These are phyloP conservation scores for Aspergillus ustus DNA, from an alignment of 2,329 filamentous ascomycete genomes.

Conservation along the genomic window DNA sequence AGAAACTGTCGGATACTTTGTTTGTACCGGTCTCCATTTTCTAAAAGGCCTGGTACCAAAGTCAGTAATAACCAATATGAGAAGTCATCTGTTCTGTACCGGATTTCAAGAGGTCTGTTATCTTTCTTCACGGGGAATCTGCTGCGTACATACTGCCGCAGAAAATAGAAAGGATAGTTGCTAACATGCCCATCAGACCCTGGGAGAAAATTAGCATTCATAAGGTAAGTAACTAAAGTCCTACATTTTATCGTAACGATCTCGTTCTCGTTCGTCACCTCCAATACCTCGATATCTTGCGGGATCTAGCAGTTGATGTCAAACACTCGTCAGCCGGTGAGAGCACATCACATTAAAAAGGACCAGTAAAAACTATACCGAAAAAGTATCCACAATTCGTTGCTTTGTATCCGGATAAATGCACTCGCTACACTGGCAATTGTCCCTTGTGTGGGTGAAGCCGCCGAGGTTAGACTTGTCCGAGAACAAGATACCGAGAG, in stretches of 20 bases:
- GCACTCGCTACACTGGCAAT: conserved; percentile 71
- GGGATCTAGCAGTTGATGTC: conserved; percentile 49
- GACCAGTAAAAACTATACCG: conserved; percentile 45
- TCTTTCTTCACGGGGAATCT: background rate
- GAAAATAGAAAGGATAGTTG: conserved; percentile 64
- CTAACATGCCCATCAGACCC: conserved; percentile 74
- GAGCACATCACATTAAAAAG: background rate
- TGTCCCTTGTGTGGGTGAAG: conserved; percentile 60
- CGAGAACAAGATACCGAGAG: conserved; percentile 23
- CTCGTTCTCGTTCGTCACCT: conserved; percentile 31
- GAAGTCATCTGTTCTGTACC: background rate
- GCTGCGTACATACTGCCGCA: background rate
- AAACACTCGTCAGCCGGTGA: background rate
- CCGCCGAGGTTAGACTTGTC: background rate
- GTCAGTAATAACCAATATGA: background rate
- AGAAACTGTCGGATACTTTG: conserved; percentile 61
- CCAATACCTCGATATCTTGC: conserved; percentile 43
- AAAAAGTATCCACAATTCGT: conserved; percentile 69
- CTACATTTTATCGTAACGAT: conserved; percentile 58
- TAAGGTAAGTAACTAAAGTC: conserved; percentile 22
- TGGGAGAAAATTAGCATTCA: conserved; percentile 38
- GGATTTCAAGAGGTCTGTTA: background rate
- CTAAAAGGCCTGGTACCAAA: conserved; percentile 35
- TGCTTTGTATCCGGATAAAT: conserved; percentile 73
- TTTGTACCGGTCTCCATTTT: conserved; percentile 46